Conservation (phyloP, 2,329 filamentous ascomycete species). For the Tolypocladium inflatum region DNA sequence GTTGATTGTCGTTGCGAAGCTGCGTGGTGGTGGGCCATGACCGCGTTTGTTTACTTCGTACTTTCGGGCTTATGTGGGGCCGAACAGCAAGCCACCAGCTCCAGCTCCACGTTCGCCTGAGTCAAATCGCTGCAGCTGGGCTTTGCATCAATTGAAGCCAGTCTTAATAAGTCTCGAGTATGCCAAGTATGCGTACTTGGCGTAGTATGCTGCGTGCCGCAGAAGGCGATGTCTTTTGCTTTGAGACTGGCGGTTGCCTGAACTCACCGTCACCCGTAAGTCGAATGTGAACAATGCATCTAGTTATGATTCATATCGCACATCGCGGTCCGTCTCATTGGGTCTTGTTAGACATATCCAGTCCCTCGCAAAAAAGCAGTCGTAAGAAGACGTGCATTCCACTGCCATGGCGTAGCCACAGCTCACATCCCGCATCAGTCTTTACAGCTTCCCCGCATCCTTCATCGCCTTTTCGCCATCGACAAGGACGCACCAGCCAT, state of each 20-base stretch:
- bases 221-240: too few species aligned
- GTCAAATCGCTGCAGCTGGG: neutral
- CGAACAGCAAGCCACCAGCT: neutral
- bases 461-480: slow-evolving; percentile 62
- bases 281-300: too few species aligned
- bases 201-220: neutral
- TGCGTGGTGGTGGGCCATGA: neutral
- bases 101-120: neutral
- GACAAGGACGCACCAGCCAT: slow-evolving; percentile 83
- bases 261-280: too few species aligned
- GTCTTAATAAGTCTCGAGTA: neutral
- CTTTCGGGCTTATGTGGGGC: slow-evolving; percentile 10
- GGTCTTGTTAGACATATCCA: neutral
- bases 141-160: neutral
- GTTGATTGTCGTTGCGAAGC: neutral
- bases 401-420: neutral
- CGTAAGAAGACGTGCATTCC: neutral
- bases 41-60: slow-evolving; percentile 27
- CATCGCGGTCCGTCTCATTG: too few species aligned
- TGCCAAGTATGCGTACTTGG: too few species aligned
- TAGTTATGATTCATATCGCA: too few species aligned
- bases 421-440: neutral
- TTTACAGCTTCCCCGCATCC: slow-evolving; percentile 42
- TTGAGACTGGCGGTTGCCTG: too few species aligned
- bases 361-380: too few species aligned